These are phyloP conservation scores for Chytriomyces confervae DNA, from an alignment of 192 early-diverging fungal species.

Conservation along the genomic window DNA sequence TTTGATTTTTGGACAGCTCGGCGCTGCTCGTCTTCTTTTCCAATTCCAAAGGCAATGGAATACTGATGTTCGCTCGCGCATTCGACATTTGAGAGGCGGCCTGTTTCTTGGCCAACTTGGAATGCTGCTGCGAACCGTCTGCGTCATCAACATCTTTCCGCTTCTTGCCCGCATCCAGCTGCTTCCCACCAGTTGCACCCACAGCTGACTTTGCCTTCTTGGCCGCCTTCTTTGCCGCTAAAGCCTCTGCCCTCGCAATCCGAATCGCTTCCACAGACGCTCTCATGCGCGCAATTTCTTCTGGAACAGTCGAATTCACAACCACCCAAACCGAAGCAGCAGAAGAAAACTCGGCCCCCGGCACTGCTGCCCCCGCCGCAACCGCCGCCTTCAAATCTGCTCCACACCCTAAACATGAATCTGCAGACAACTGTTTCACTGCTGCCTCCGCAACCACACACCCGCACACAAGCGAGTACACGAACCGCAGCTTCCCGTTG, in stretches of 20 bases:
- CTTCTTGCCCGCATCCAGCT: constrained; percentile 33
- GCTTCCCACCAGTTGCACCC: constrained; percentile 29
- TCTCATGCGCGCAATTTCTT: constrained; percentile 68
- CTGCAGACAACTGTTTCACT: constrained; percentile 65
- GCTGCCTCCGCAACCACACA: constrained; percentile 81
- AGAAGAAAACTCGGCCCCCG: constrained; percentile 43
- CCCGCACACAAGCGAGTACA: constrained; percentile 46
- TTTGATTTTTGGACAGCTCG: constrained; percentile 19
- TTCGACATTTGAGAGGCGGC: background rate
- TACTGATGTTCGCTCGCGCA: constrained; percentile 50
- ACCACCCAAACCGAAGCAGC: constrained; percentile 62
- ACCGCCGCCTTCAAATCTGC: constrained; percentile 26
- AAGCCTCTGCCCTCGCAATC: constrained; percentile 54
- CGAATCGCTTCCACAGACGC: constrained; percentile 60
- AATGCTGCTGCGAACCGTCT: background rate
- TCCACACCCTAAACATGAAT: constrained; percentile 70
- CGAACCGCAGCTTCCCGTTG: background rate
- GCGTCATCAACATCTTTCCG: constrained; percentile 43
- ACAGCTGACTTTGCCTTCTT: constrained; percentile 40
- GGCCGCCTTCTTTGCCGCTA: constrained; percentile 42
- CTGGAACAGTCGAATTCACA: constrained; percentile 68
- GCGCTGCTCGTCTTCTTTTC: constrained; percentile 20
- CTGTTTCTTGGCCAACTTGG: constrained; percentile 31
- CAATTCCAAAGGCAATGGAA: constrained; percentile 51
- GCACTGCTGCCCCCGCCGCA: too few relatives aligned